A percentile compares a stretch with the other conserved stretches of the same genome.
Evolutionary conservation across 805 yeast species (phyloP).

Genomic region (Cyberlindnera amylophila): DNA sequence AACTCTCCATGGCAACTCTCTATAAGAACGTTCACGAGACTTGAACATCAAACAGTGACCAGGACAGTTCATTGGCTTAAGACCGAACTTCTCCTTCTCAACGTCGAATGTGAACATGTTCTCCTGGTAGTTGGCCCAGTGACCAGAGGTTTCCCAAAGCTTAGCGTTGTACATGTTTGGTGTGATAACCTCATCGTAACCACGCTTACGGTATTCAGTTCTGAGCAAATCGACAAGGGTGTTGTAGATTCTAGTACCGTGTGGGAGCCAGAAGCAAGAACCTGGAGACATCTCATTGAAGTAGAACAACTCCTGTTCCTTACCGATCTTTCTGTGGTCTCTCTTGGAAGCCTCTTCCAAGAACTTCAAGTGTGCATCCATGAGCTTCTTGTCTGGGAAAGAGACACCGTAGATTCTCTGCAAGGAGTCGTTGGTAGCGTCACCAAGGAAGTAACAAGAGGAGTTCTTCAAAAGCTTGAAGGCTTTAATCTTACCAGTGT

Average conservation of each 20-base stretch:
- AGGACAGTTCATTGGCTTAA: conserved; percentile 92
- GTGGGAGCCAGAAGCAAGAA: conserved; percentile 97
- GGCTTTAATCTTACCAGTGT: conserved; percentile 94
- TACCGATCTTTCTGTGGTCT: conserved; percentile 95
- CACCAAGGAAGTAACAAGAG: conserved; percentile 94
- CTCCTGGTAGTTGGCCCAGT: conserved; percentile 97
- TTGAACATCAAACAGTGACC: conserved; percentile 93
- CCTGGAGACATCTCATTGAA: conserved; percentile 98
- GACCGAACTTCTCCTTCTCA: conserved; percentile 91
- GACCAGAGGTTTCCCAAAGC: conserved; percentile 98
- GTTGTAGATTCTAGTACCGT: conserved; percentile 96
- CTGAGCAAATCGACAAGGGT: conserved; percentile 76
- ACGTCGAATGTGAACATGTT: conserved; percentile 96
- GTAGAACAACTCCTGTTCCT: conserved; percentile 91
- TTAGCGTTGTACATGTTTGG: conserved; percentile 98
- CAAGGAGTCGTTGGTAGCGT: conserved; percentile 84
- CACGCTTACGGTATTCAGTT: conserved; percentile 84
- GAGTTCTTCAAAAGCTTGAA: conserved; percentile 93
- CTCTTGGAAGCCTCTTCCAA: conserved; percentile 94
- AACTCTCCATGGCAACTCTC: conserved; percentile 98
- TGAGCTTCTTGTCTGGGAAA: conserved; percentile 95
- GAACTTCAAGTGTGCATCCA: conserved; percentile 93
- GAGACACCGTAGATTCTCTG: conserved; percentile 98
- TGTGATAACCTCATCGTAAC: conserved; percentile 96
- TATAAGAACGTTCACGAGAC: conserved; percentile 88